Percentiles rank a stretch among this genome's conserved stretches.
Evolutionary conservation across 768 basidiomycete genomes (phyloP).

Genomic region (Tubosaeta sp.): DNA sequence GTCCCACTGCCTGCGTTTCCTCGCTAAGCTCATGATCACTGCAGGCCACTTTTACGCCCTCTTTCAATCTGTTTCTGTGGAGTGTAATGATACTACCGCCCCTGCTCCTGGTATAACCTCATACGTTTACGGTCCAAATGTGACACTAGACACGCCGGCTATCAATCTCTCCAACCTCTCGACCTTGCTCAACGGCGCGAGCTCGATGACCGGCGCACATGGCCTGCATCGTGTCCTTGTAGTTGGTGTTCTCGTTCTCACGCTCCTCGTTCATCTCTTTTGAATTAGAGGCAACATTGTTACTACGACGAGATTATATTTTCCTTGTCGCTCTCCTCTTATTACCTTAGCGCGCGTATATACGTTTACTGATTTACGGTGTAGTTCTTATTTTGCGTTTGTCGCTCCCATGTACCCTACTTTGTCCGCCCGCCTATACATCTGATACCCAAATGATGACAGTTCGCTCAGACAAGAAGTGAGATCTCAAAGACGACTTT

Average conservation of each 20-base stretch:
- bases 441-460: neutral
- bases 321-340: neutral
- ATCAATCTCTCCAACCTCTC: slow-evolving; percentile 58
- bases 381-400: slow-evolving; percentile 1
- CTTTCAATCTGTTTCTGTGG: slow-evolving; percentile 57
- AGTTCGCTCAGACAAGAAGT: no score
- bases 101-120: slow-evolving; percentile 49
- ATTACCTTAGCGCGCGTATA: neutral
- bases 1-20: neutral
- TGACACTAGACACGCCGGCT: slow-evolving; percentile 47
- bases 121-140: slow-evolving; percentile 60
- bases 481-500: no score
- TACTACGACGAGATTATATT: neutral
- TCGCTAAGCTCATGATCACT: neutral
- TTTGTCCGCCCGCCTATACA: neutral
- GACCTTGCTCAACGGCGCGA: slow-evolving; percentile 44
- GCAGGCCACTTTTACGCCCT: slow-evolving; percentile 68
- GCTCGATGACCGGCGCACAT: slow-evolving; percentile 4
- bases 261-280: slow-evolving; percentile 17
- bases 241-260: slow-evolving; percentile 9
- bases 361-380: neutral
- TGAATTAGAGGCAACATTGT: slow-evolving; percentile 4
- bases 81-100: slow-evolving; percentile 51
- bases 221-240: slow-evolving; percentile 12
- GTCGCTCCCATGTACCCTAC: neutral